phyloP scores from a whole-genome alignment of 2,329 filamentous ascomycete species.

The Coniochaeta ligniaria region DNA sequence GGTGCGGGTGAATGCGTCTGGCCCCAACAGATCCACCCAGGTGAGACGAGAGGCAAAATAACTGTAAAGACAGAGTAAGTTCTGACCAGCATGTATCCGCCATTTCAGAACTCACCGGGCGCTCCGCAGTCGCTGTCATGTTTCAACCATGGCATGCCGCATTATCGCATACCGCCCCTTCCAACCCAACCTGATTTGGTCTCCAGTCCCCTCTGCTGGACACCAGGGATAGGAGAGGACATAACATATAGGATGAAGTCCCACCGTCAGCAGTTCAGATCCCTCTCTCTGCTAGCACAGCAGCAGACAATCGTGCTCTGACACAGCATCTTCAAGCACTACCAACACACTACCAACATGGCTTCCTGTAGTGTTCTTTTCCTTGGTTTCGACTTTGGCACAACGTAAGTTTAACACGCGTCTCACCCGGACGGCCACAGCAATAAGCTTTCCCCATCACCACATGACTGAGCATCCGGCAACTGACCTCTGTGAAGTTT shows the following conservation, averaged over 20 bases:
- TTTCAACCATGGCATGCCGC: too few species aligned
- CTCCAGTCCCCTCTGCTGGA: too few species aligned
- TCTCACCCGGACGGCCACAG: neutral
- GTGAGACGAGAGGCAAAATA: neutral
- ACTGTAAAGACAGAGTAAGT: too few species aligned
- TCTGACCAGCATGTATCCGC: too few species aligned
- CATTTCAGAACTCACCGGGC: too few species aligned
- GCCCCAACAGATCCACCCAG: neutral
- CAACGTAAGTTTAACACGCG: neutral
- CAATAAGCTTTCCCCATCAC: neutral
- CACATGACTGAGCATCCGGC: neutral
- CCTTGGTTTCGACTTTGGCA: neutral
- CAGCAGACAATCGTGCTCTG: neutral
- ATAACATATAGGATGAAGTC: neutral
- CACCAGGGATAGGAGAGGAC: neutral
- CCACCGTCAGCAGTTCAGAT: neutral
- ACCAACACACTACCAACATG: neutral
- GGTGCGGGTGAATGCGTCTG: neutral
- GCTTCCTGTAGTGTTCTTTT: neutral
- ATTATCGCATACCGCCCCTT: neutral
- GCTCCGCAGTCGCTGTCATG: neutral
- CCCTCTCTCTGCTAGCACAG: neutral
- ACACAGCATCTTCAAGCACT: neutral
- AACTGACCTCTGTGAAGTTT: neutral
- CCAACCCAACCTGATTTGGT: neutral